phyloP scores from a whole-genome alignment of 139 green algal species.

The Chlorella vulgaris region DNA sequence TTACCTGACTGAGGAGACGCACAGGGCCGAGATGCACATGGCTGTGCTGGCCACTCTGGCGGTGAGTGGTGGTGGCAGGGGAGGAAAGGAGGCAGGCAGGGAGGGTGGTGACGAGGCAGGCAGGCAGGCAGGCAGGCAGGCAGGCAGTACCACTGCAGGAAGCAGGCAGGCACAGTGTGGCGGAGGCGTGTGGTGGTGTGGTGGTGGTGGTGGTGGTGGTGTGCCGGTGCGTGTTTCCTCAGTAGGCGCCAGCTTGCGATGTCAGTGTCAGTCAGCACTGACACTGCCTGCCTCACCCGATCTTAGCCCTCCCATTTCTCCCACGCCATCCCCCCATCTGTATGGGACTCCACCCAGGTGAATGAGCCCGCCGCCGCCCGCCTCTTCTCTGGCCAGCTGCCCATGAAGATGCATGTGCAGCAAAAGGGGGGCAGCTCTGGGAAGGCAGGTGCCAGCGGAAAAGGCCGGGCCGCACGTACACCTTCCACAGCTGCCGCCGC shows the following conservation, averaged over 20 bases:
- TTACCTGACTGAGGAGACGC: slow-evolving; percentile 60
- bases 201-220: too few species aligned
- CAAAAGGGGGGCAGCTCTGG: slow-evolving; percentile 1
- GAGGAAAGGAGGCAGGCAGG: too few species aligned
- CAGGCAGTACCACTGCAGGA: neutral
- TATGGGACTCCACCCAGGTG: slow-evolving; percentile 16
- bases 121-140: neutral
- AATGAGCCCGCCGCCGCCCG: slow-evolving; percentile 5
- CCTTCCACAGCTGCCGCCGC: neutral
- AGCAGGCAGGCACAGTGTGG: too few species aligned
- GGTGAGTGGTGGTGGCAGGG: too few species aligned
- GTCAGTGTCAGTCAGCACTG: too few species aligned
- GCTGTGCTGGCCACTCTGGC: slow-evolving; percentile 33
- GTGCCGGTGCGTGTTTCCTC: too few species aligned
- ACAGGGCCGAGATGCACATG: slow-evolving; percentile 35
- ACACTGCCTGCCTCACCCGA: neutral
- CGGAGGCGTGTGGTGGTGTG: too few species aligned
- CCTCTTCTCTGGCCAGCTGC: slow-evolving; percentile 12
- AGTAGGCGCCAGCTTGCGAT: too few species aligned
- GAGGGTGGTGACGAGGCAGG: neutral
- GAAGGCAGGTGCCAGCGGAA: neutral
- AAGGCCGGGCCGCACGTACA: neutral
- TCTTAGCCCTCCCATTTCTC: neutral
- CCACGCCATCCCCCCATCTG: neutral
- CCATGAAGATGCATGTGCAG: slow-evolving; percentile 15